Evolutionary conservation across 257 asterid species (phyloP).

Genomic region (Solanum clarkiae): DNA sequence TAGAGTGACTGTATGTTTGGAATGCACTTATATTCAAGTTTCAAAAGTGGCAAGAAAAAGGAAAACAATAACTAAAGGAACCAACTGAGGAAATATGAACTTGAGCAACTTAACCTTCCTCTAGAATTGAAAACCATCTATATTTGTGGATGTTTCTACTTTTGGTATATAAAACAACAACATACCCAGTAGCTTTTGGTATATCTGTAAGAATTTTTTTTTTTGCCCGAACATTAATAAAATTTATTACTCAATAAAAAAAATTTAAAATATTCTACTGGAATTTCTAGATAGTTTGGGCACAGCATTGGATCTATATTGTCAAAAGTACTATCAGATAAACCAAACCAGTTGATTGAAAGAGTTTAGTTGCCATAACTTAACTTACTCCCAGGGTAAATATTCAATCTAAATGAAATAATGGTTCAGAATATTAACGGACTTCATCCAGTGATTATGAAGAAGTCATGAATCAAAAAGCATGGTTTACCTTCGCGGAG

Average conservation of each 20-base stretch:
- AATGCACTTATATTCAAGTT: neutral
- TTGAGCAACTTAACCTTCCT: neutral
- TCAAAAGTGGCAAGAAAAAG: neutral
- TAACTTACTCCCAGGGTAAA: neutral
- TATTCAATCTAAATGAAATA: neutral
- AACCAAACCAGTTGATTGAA: neutral
- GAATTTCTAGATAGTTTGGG: neutral
- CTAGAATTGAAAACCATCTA: neutral
- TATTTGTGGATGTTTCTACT: neutral
- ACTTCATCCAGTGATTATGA: neutral
- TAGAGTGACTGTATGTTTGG: neutral
- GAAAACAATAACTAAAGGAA: neutral
- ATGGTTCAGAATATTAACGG: neutral
- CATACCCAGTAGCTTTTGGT: no score
- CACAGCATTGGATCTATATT: neutral
- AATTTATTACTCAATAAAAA: neutral
- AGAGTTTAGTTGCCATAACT: neutral
- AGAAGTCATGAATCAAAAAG: neutral
- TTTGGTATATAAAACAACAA: neutral
- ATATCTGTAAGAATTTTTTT: neutral
- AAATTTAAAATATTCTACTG: neutral
- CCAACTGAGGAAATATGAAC: neutral
- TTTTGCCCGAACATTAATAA: neutral
- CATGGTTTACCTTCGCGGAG: constrained; percentile 64
- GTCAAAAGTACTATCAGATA: neutral